Percentiles rank a stretch among this genome's conserved stretches.
These are phyloP conservation scores for Ustilago vetiveriae DNA, from an alignment of 1,284 basidiomycete species.

Conservation along the genomic window DNA sequence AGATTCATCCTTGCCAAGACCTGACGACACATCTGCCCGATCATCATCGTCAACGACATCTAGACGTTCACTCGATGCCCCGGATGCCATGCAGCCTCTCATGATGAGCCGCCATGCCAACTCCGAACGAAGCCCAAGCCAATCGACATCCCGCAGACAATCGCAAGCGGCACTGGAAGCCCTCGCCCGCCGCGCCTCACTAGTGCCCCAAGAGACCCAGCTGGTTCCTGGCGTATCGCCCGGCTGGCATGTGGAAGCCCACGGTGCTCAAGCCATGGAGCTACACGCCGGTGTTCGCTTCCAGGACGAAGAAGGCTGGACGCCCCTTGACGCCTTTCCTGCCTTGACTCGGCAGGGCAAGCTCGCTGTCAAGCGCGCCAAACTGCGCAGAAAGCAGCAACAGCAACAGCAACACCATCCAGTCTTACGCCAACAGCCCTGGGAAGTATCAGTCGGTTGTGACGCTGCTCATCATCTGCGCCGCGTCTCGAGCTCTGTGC, in stretches of 20 bases:
- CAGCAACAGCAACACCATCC: background rate
- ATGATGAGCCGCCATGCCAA: slow-evolving; percentile 47
- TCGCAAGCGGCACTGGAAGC: slow-evolving; percentile 20
- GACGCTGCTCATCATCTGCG: background rate
- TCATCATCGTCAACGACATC: background rate
- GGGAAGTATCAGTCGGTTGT: background rate
- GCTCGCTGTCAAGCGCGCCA: slow-evolving; percentile 28
- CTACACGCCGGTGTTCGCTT: slow-evolving; percentile 40
- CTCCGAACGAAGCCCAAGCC: slow-evolving; percentile 18
- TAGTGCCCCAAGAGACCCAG: slow-evolving; percentile 8
- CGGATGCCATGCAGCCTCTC: slow-evolving; percentile 42
- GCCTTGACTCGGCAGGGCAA: slow-evolving; percentile 34
- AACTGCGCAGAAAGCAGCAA: slow-evolving; percentile 9
- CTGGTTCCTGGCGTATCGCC: slow-evolving; percentile 49
- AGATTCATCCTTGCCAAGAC: slow-evolving; percentile 9
- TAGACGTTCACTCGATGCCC: slow-evolving; percentile 14
- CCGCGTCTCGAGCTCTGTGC: background rate
- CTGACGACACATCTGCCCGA: background rate
- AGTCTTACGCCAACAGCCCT: background rate
- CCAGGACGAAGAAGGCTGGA: slow-evolving; percentile 51
- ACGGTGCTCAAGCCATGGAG: slow-evolving; percentile 48
- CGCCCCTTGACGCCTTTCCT: slow-evolving; percentile 46
- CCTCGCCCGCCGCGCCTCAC: slow-evolving; percentile 6
- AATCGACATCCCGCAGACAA: slow-evolving; percentile 15
- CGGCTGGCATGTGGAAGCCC: slow-evolving; percentile 53